Evolutionary conservation across 2,329 filamentous ascomycete species (phyloP).

Genomic region (Chaetomium sp.): DNA sequence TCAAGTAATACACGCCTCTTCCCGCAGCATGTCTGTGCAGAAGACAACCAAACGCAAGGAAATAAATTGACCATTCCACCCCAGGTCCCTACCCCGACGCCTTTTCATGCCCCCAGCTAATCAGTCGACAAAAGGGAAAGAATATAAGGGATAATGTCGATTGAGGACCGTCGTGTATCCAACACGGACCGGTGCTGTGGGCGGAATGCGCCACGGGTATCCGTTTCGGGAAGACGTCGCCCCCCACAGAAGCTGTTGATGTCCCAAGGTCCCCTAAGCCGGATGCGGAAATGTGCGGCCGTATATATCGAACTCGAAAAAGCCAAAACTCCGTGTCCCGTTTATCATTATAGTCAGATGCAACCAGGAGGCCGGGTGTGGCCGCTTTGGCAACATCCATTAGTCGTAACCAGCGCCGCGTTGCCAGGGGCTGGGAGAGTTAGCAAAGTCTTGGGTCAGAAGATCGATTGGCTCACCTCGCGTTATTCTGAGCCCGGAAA

Average conservation of each 20-base stretch:
- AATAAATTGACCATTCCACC: background rate
- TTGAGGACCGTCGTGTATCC: constrained; percentile 10
- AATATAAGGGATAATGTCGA: background rate
- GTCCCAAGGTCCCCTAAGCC: background rate
- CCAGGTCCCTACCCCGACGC: constrained; percentile 9
- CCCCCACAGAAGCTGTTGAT: background rate
- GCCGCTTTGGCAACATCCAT: constrained; percentile 7
- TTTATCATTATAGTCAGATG: constrained; percentile 24
- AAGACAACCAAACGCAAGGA: background rate
- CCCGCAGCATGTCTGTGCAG: constrained; percentile 2
- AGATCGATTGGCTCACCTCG: constrained; percentile 45
- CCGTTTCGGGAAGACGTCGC: background rate
- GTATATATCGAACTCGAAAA: constrained; percentile 4
- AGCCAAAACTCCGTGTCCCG: constrained; percentile 25
- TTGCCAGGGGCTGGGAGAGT: constrained; percentile 53
- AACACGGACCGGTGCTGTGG: constrained; percentile 9
- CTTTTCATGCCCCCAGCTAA: constrained; percentile 6
- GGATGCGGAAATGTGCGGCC: background rate
- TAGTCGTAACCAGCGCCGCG: constrained; percentile 58
- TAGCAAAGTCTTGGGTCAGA: background rate
- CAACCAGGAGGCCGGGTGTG: background rate
- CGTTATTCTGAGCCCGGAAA: constrained; percentile 44
- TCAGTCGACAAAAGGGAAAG: constrained; percentile 1
- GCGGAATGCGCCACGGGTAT: background rate
- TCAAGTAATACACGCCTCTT: background rate